Evolutionary conservation across 2,329 filamentous ascomycete species (phyloP), one percentile per base, ranked within the genome.

Genomic region (Fusarium sp.): DNA sequence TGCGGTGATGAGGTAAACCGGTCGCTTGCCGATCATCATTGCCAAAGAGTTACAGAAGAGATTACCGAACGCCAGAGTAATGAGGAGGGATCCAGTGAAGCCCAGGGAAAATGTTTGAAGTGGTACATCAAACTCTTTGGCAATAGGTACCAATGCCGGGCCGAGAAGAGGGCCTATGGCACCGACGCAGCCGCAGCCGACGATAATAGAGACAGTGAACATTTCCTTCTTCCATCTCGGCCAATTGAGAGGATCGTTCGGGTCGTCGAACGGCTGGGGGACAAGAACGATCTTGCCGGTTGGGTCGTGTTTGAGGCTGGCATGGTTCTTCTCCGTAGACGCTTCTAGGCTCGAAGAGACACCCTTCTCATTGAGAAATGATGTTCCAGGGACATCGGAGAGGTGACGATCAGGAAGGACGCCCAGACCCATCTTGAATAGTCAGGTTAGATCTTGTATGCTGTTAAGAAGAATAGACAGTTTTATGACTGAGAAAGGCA

Each of bases 251-350:
- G 62, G 62, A 6, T 65, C 62, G 17, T 65, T 63, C 0, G 62
- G 62, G 11, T 65, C 62, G 5, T 65, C 39, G 1, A 57, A 51
- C 0, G 62, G 62, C 3, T 51, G 44, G 4, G 62, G 62, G 2
- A 65, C 38, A 28, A 65, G 62, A 8, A 65, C 57, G 7, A 65
- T 65, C n/a, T 63, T 61, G 28, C 61, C 61, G 0, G 42, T 63
- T 1, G 61, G 54, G 1, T 63, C 61, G 3, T 63, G 61, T 7
- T 63, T 63, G 4, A 63, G 55, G 11, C 1, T 14, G 7, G 35
- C 35, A 11, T 61, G 54, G 1, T 17, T n/a, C 0, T 35, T 41
- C 3, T n/a, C 18, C 0, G 3, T 3, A 0, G n/a, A 8, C 1
- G 15, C 28, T 28, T 63, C 61, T 5, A 61, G 5, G 35, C 10